Evolutionary conservation across 2,329 filamentous ascomycete species (phyloP).

Genomic region (Epichloe sibirici): DNA sequence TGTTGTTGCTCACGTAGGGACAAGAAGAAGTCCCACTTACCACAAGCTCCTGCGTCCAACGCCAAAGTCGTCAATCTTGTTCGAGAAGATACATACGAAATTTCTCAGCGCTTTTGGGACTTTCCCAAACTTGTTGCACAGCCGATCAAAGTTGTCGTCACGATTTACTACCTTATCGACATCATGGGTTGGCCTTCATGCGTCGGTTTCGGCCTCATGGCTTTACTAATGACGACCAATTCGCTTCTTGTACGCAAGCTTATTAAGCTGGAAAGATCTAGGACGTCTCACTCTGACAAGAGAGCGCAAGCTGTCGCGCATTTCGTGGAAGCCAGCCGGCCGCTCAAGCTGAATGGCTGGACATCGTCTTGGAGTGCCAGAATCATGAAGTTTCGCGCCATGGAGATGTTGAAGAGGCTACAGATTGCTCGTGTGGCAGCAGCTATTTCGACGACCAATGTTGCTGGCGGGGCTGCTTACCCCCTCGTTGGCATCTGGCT

Average conservation of each 20-base stretch:
- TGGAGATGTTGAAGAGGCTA: constrained; percentile 25
- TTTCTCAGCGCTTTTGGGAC: constrained; percentile 81
- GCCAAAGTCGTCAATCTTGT: constrained; percentile 86
- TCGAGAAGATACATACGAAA: constrained; percentile 69
- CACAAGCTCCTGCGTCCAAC: constrained; percentile 56
- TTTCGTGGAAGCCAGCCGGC: constrained; percentile 76
- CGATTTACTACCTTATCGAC: constrained; percentile 49
- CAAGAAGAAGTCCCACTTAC: not conserved
- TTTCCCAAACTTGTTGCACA: constrained; percentile 64
- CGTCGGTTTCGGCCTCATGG: constrained; percentile 56
- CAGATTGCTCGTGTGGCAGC: constrained; percentile 23
- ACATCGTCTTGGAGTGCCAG: constrained; percentile 24
- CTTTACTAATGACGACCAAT: constrained; percentile 59
- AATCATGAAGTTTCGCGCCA: constrained; percentile 22
- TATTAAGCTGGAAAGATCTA: constrained; percentile 55
- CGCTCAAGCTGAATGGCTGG: constrained; percentile 35
- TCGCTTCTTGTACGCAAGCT: constrained; percentile 52
- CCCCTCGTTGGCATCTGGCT: constrained; percentile 72
- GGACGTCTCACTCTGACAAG: constrained; percentile 62
- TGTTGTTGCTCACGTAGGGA: constrained; percentile 12
- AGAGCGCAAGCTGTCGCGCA: constrained; percentile 73
- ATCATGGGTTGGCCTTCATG: constrained; percentile 73
- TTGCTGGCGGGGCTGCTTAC: constrained; percentile 60
- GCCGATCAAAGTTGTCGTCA: constrained; percentile 64
- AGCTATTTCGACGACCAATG: constrained; percentile 56